Base-by-base conservation (phyloP, 331 rosid genomes). In the Rosa hybrid region DNA sequence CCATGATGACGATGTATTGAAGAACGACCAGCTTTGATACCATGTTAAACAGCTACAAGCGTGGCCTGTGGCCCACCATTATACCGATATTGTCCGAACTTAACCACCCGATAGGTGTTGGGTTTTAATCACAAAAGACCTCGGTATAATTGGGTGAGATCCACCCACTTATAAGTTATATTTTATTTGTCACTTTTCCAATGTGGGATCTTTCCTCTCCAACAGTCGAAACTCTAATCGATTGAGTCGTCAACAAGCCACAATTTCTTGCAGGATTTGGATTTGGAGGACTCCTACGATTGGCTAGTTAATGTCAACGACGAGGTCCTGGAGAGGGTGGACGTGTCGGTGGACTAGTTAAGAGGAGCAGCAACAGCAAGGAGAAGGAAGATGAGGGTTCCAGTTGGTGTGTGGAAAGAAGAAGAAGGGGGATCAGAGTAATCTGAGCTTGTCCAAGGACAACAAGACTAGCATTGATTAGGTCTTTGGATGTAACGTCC, bases 281-380 rank as follows among this genome's bases (percentile, higher is more conserved):
- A 90, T 64, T 64, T 86, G 2, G 98, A 96, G 21, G 98, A 93
- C 21, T 94, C 90, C 12, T 89, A 90, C 42, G 96, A 96, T 51
- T 93, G 99, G 98, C 63, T 96, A 16, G 97, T 91, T 38, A 87
- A 93, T 18, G 88, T 87, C n/a, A 93, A 93, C 80, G 97, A 96
- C 59, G 97, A 90, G 62, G 85, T 89, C 13, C 81, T 90, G 23
- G 96, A 91, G 83, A 88, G 90, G 72, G 81, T 96, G 11, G 91
- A 90, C 51, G 70, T 59, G 85, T 83, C 94, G 12, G 49, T 87
- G 11, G 95, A 89, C 42, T 94, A 91, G 87, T 86, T 64, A 85
- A 72, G 82, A 84, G 54, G 81, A 17, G 68, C 60, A 81, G 81
- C 86, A 90, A 3, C 38, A 34, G 38, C 38, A 34, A 82, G 87